phyloP scores from a whole-genome alignment of 371 early-diverging fungal species.

The Apophysomyces variabilis region DNA sequence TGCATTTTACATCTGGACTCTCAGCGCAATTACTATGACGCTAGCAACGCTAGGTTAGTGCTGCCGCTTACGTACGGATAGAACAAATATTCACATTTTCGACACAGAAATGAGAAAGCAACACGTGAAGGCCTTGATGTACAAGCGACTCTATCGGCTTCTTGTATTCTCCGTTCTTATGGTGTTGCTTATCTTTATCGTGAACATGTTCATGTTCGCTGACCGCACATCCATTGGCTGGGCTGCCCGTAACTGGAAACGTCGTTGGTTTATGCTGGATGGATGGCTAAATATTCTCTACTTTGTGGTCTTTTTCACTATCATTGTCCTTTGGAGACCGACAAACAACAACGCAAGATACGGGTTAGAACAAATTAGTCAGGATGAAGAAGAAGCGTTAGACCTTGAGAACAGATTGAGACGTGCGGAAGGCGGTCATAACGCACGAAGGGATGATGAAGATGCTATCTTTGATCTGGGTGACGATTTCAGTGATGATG shows the following conservation, averaged over 20 bases:
- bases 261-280: slow-evolving; percentile 91
- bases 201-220: slow-evolving; percentile 78
- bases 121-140: slow-evolving; percentile 89
- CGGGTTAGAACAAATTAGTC: slow-evolving; percentile 57
- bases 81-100: neutral
- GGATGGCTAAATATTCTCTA: slow-evolving; percentile 88
- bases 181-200: slow-evolving; percentile 77
- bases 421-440: slow-evolving; percentile 56
- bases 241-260: slow-evolving; percentile 82
- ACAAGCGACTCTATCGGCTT: slow-evolving; percentile 80
- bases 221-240: slow-evolving; percentile 67
- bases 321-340: slow-evolving; percentile 91
- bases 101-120: slow-evolving; percentile 78
- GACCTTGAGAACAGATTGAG: slow-evolving; percentile 61
- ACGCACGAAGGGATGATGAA: slow-evolving; percentile 50
- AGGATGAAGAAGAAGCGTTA: slow-evolving; percentile 63
- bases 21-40: slow-evolving; percentile 45
- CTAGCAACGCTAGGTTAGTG: slow-evolving; percentile 34
- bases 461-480: slow-evolving; percentile 72
- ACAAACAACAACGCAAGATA: slow-evolving; percentile 90
- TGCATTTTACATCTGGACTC: slow-evolving; percentile 92
- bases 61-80: neutral
- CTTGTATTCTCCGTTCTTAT: slow-evolving; percentile 76
- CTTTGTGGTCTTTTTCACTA: slow-evolving; percentile 76
- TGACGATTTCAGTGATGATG: slow-evolving; percentile 61